phyloP scores from a whole-genome alignment of 2,329 filamentous ascomycete genomes.

The Fusarium veterinarium region DNA sequence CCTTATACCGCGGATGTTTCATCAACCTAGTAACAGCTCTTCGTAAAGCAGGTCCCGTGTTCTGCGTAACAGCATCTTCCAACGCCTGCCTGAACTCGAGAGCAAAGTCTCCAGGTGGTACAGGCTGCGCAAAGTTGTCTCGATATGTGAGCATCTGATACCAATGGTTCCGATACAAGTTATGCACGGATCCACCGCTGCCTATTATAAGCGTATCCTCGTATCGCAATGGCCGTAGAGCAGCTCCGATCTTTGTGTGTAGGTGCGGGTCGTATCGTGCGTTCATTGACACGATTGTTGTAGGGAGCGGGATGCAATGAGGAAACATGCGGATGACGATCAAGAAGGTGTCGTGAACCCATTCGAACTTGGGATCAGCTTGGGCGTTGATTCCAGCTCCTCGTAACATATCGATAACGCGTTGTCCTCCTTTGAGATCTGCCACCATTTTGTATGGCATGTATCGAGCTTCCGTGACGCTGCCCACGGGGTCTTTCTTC shows the following conservation, averaged over 20 bases:
- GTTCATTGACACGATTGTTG: slow-evolving; percentile 54
- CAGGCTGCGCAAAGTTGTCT: not conserved
- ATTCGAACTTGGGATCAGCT: slow-evolving; percentile 69
- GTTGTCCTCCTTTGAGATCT: slow-evolving; percentile 64
- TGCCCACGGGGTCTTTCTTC: slow-evolving; percentile 71
- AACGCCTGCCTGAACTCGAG: slow-evolving; percentile 74
- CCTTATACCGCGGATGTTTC: slow-evolving; percentile 73
- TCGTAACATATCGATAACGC: slow-evolving; percentile 62
- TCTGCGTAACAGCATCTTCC: slow-evolving; percentile 64
- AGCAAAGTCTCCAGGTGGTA: slow-evolving; percentile 57
- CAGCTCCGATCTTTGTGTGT: slow-evolving; percentile 30
- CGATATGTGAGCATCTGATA: slow-evolving; percentile 64
- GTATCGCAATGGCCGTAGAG: slow-evolving; percentile 8
- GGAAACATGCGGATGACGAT: slow-evolving; percentile 78
- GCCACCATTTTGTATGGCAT: slow-evolving; percentile 70
- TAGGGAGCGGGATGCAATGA: slow-evolving; percentile 66
- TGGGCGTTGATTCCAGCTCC: slow-evolving; percentile 63
- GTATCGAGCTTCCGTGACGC: slow-evolving; percentile 74
- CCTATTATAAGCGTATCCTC: slow-evolving; percentile 63
- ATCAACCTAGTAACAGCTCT: slow-evolving; percentile 69
- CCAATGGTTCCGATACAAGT: slow-evolving; percentile 76
- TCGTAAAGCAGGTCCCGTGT: slow-evolving; percentile 59
- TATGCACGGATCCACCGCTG: slow-evolving; percentile 74
- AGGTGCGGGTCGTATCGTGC: slow-evolving; percentile 34
- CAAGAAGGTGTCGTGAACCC: slow-evolving; percentile 78